These are phyloP conservation scores for Fusarium sp. DNA, from an alignment of 2,329 filamentous ascomycete species.

Conservation along the genomic window DNA sequence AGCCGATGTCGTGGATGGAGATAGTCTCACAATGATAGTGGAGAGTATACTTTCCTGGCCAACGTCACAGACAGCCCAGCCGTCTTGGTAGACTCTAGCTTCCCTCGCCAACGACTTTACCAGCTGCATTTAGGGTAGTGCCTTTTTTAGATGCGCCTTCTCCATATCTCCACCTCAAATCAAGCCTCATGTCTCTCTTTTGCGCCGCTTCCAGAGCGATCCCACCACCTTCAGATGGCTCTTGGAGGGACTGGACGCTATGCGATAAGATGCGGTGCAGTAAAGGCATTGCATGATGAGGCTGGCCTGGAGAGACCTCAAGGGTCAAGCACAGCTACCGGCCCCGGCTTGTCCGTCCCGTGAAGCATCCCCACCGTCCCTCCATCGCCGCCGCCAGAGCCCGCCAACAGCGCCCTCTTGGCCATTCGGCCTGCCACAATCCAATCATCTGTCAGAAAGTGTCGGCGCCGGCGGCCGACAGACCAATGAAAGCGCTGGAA, in stretches of 20 bases:
- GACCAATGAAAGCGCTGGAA: constrained; percentile 20
- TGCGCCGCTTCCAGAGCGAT: constrained; percentile 30
- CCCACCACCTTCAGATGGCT: constrained; percentile 24
- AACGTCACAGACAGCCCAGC: neutral
- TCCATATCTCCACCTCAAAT: constrained; percentile 33
- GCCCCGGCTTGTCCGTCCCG: constrained; percentile 34
- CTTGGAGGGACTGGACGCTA: constrained; percentile 11
- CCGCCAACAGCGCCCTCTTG: constrained; percentile 23
- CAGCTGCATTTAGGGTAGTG: constrained; percentile 12
- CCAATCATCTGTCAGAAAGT: constrained; percentile 14
- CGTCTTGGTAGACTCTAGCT: constrained; percentile 26
- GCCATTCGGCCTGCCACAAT: constrained; percentile 5
- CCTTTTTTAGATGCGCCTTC: constrained; percentile 35
- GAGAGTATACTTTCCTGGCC: constrained; percentile 3
- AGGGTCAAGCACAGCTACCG: constrained; percentile 39
- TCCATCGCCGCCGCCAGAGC: constrained; percentile 20
- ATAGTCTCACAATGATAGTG: constrained; percentile 10
- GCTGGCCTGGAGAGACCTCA: constrained; percentile 18
- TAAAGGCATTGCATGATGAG: constrained; percentile 5
- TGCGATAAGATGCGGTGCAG: constrained; percentile 22
- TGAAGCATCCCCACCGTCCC: constrained; percentile 22
- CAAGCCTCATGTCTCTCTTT: constrained; percentile 27
- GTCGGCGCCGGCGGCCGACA: neutral
- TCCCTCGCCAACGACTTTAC: constrained; percentile 22
- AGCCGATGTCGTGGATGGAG: neutral